A percentile compares a stretch with the other conserved stretches of the same genome.
Evolutionary conservation across 805 yeast species (phyloP).

Genomic region (Teunomyces gatunensis): DNA sequence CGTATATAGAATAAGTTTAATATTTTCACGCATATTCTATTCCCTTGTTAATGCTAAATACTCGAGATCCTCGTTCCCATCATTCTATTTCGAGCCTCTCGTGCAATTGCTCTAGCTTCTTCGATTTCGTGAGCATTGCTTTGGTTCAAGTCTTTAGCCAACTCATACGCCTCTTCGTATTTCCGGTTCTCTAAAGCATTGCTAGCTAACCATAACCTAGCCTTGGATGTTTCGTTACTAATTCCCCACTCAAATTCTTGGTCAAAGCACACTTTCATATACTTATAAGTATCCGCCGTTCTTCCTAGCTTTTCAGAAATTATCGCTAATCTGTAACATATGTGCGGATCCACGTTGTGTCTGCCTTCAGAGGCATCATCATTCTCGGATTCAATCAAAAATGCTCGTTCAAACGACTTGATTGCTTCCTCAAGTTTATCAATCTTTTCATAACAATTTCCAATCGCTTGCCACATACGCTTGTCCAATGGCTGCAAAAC

Average conservation of each 20-base stretch:
- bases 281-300: constrained; percentile 49
- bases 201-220: constrained; percentile 83
- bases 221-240: constrained; percentile 72
- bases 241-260: constrained; percentile 63
- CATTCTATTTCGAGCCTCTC: constrained; percentile 67
- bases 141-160: constrained; percentile 62
- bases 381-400: constrained; percentile 42
- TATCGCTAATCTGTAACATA: constrained; percentile 65
- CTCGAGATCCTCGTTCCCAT: not conserved
- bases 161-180: constrained; percentile 66
- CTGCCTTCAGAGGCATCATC: constrained; percentile 11
- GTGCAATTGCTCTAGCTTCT: constrained; percentile 80
- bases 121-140: constrained; percentile 86
- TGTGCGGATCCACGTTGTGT: constrained; percentile 49
- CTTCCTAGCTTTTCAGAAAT: constrained; percentile 61
- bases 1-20: constrained; percentile 2
- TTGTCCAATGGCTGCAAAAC: constrained; percentile 84
- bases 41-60: not conserved
- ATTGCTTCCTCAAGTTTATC: constrained; percentile 70
- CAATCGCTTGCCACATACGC: constrained; percentile 96
- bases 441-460: constrained; percentile 81
- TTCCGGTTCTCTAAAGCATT: constrained; percentile 54
- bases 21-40: constrained; percentile 2
- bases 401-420: constrained; percentile 77
- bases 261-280: constrained; percentile 67